These are phyloP conservation scores for Coleophoma cylindrospora DNA, from an alignment of 2,329 filamentous ascomycete species.

Conservation along the genomic window DNA sequence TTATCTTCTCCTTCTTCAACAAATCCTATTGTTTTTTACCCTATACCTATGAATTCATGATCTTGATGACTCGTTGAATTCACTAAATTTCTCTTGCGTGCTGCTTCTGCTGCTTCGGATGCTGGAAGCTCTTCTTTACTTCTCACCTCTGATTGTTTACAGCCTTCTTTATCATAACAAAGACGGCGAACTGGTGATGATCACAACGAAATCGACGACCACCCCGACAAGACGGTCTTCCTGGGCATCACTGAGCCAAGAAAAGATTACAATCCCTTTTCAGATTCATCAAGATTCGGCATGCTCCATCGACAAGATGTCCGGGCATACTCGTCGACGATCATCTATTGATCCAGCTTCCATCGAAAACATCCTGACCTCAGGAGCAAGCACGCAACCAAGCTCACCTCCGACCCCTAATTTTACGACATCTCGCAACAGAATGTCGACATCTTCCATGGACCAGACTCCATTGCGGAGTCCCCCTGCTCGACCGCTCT, in stretches of 20 bases:
- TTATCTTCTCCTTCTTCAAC: not conserved
- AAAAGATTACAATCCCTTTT: conserved; percentile 8
- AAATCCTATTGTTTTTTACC: not conserved
- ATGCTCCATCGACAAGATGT: conserved; percentile 20
- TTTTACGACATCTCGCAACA: conserved; percentile 19
- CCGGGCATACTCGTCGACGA: conserved; percentile 16
- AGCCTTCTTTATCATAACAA: conserved; percentile 15
- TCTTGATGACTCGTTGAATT: not conserved
- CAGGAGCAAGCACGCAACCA: conserved; percentile 15
- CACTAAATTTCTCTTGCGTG: not conserved
- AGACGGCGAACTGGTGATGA: conserved; percentile 11
- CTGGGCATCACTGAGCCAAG: conserved; percentile 14
- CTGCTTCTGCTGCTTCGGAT: not conserved
- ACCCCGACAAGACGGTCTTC: conserved; percentile 14
- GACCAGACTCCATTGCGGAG: conserved; percentile 12
- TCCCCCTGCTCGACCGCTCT: conserved; percentile 20
- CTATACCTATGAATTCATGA: not conserved
- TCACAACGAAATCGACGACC: conserved; percentile 6
- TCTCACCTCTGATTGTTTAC: not conserved
- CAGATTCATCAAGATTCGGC: conserved; percentile 10
- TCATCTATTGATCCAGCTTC: conserved; percentile 22
- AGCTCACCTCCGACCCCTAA: conserved; percentile 18
- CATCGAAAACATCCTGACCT: conserved; percentile 23
- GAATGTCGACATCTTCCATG: conserved; percentile 1
- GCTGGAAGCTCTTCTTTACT: not conserved